Evolutionary conservation across 2,329 filamentous ascomycete species (phyloP), one percentile per base, ranked within the genome.

Genomic region (Aureobasidium uvarum): DNA sequence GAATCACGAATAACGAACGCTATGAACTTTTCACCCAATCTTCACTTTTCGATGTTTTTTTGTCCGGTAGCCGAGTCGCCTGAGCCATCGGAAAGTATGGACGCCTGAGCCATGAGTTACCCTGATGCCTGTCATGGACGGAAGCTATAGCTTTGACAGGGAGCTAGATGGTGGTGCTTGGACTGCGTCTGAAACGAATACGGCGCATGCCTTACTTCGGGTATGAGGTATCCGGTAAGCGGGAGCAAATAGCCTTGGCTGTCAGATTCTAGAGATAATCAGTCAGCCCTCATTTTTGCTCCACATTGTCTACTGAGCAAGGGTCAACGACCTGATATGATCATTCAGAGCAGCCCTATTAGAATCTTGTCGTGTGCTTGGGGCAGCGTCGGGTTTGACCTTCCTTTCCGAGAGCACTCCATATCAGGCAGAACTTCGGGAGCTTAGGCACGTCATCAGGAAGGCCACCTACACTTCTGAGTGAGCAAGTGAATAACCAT

Each of bases 351-450:
- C 50, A 54, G 6, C 31, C n/a, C 25, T 38, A n/a, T n/a, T n/a
- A 55, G 14, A 18, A 20, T 45, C 18, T n/a, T 20, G 20, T 43
- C 16, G 23, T 28, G 10, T 41, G 46, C 46, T 33, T 33, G 25
- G 31, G 14, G 18, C 16, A 10, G 2, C 38, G 11, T 60, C 56
- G 56, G 56, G 1, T 25, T 46, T 60, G 56, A 60, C 43, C 43
- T 60, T 46, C 56, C 43, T 25, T 10, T 23, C 23, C 4, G 18
- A 16, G 11, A 23, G 18, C 18, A n/a, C 13, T 46, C 38, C n/a
- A 43, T 48, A 46, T 60, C 56, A 60, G 56, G 56, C 56, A 48
- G 56, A 60, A 60, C 56, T 60, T 60, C 56, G 56, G 56, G 28
- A 48, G 14, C 13, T 46, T 28, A 43, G 20, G 56, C 25, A 60